These are phyloP conservation scores for Gyromitra esculenta DNA, from an alignment of 2,329 filamentous ascomycete species.

Conservation along the genomic window DNA sequence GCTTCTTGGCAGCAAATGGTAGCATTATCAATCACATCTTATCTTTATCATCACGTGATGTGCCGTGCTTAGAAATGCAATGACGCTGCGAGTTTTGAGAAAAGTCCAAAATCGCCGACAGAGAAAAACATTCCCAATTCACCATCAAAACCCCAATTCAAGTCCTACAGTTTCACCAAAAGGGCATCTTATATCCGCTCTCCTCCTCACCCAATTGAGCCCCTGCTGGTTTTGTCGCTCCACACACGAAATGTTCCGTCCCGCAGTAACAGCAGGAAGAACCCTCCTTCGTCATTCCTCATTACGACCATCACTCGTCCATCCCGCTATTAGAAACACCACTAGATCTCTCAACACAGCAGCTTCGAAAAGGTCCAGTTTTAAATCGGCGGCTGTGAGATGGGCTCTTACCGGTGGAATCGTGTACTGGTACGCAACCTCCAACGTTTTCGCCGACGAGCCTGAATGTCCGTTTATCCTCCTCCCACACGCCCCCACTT, in stretches of 20 bases:
- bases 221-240: conserved; percentile 8
- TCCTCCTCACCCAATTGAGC: background rate
- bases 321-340: conserved; percentile 17
- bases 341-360: conserved; percentile 27
- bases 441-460: conserved; percentile 85
- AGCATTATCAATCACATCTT: conserved; percentile 31
- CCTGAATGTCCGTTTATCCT: conserved; percentile 70
- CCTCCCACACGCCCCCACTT: background rate
- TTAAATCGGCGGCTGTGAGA: conserved; percentile 71
- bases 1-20: background rate
- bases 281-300: conserved; percentile 47
- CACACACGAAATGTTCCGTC: conserved; percentile 51
- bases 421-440: conserved; percentile 95
- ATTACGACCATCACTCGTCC: conserved; percentile 43
- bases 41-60: conserved; percentile 21
- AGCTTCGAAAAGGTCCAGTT: conserved; percentile 43
- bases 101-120: background rate
- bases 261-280: conserved; percentile 43
- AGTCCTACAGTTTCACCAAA: background rate
- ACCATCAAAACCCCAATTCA: conserved; percentile 16
- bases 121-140: conserved; percentile 28
- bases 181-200: background rate
- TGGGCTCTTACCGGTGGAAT: conserved; percentile 79
- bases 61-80: conserved; percentile 41
- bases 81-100: background rate